Evolutionary conservation across 768 basidiomycete genomes (phyloP).

Genomic region (Podaxis mareebaensis): DNA sequence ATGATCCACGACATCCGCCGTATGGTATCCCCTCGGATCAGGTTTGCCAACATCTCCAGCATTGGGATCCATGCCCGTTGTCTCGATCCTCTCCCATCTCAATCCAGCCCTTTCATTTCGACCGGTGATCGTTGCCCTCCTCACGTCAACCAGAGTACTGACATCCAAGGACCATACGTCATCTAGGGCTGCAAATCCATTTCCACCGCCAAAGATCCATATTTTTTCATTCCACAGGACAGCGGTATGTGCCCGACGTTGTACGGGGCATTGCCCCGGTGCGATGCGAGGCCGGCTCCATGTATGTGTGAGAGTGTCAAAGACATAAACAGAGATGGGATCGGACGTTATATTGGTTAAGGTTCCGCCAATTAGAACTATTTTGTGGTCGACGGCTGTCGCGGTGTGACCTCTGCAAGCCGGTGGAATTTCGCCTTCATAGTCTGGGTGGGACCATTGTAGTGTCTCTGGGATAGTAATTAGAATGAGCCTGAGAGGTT

Average conservation of each 20-base stretch:
- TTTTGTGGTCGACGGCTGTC: constrained; percentile 75
- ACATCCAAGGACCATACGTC: constrained; percentile 88
- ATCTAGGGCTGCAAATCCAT: constrained; percentile 82
- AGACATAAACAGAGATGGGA: constrained; percentile 78
- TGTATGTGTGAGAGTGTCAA: constrained; percentile 73
- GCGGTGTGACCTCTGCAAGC: constrained; percentile 88
- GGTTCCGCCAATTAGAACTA: constrained; percentile 78
- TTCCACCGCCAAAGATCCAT: constrained; percentile 91
- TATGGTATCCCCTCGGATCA: constrained; percentile 84
- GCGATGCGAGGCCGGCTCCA: constrained; percentile 57
- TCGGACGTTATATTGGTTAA: constrained; percentile 75
- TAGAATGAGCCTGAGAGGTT: constrained; percentile 14
- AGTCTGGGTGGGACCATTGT: constrained; percentile 82
- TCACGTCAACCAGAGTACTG: constrained; percentile 27
- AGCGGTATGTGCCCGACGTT: constrained; percentile 86
- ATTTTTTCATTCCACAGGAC: constrained; percentile 73
- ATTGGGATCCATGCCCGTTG: constrained; percentile 22
- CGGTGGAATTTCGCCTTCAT: constrained; percentile 72
- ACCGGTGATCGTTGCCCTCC: constrained; percentile 21
- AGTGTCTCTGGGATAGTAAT: constrained; percentile 63
- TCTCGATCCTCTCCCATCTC: constrained; percentile 49
- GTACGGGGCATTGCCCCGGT: constrained; percentile 45
- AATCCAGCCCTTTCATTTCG: constrained; percentile 4
- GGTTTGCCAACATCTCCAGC: constrained; percentile 36
- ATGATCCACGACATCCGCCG: constrained; percentile 81